phyloP scores from a whole-genome alignment of 2,329 filamentous ascomycete genomes.

The Diatrype stigma region DNA sequence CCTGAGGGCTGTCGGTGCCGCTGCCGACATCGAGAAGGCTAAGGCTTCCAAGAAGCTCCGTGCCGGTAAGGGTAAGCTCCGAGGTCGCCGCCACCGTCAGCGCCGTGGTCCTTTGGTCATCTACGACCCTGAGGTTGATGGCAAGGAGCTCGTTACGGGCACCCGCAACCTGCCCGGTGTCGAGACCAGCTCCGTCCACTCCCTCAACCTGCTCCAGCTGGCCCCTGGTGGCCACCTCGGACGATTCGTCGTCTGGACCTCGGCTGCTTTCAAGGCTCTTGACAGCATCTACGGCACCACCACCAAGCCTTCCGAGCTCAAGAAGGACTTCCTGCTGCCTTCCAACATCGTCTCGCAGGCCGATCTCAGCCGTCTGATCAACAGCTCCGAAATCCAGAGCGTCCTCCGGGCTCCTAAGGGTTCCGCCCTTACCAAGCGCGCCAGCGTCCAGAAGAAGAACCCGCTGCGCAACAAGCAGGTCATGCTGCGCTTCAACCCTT shows the following conservation, averaged over 20 bases:
- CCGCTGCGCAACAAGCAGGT: conserved; percentile 98
- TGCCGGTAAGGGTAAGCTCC: conserved; percentile 97
- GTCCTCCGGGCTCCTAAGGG: conserved; percentile 91
- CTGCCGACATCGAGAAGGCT: conserved; percentile 90
- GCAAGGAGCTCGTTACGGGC: conserved; percentile 86
- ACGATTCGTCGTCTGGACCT: conserved; percentile 99
- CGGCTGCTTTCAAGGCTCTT: conserved; percentile 90
- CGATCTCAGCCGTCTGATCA: conserved; percentile 96
- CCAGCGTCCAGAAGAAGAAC: conserved; percentile 98
- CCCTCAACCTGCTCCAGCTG: conserved; percentile 98
- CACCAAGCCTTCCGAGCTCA: conserved; percentile 81
- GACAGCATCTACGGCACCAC: conserved; percentile 96
- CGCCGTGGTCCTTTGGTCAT: conserved; percentile 96
- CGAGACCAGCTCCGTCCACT: conserved; percentile 89
- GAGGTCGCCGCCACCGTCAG: conserved; percentile 94
- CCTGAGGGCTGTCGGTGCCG: conserved; percentile 86
- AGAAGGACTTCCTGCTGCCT: conserved; percentile 98
- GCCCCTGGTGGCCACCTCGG: conserved; percentile 98
- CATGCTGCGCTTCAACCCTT: conserved; percentile 96
- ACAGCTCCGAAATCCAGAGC: conserved; percentile 97
- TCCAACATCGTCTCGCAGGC: conserved; percentile 89
- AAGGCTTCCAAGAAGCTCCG: conserved; percentile 95
- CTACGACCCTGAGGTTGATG: conserved; percentile 93
- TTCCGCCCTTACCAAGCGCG: conserved; percentile 82
- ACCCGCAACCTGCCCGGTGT: conserved; percentile 99